A percentile compares a stretch with the other conserved stretches of the same genome.
These are phyloP conservation scores for Citrus glauca DNA, from an alignment of 345 rosid species.

Conservation along the genomic window DNA sequence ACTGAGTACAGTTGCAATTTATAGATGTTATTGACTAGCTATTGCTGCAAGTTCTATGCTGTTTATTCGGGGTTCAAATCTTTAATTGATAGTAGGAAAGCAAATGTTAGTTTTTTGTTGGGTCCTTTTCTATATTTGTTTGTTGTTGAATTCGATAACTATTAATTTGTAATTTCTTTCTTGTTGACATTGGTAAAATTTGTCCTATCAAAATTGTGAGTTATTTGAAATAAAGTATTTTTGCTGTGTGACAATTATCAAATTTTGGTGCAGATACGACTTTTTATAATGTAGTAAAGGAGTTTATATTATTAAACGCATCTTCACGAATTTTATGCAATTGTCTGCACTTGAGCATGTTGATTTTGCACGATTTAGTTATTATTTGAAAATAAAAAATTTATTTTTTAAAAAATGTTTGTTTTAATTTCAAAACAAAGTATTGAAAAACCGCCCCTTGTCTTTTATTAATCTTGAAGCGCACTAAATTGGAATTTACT, in stretches of 20 bases:
- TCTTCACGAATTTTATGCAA: too few species aligned
- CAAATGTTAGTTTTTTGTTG: neutral
- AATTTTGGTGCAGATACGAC: too few species aligned
- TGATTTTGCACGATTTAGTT: too few species aligned
- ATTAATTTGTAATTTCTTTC: neutral
- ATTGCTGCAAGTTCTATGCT: conserved; percentile 10
- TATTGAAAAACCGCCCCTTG: too few species aligned
- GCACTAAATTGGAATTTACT: too few species aligned
- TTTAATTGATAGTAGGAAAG: neutral
- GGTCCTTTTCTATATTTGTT: neutral
- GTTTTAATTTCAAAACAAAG: too few species aligned
- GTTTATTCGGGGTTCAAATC: neutral
- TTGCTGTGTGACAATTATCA: neutral
- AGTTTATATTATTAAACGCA: too few species aligned
- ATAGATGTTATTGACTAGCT: conserved; percentile 20
- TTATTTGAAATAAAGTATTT: neutral
- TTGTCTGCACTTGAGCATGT: too few species aligned
- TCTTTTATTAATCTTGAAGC: too few species aligned
- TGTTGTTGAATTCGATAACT: neutral
- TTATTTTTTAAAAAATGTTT: too few species aligned
- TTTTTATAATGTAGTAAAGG: too few species aligned
- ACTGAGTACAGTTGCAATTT: neutral
- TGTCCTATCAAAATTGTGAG: neutral
- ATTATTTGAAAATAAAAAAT: too few species aligned
- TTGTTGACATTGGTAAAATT: neutral